Evolutionary conservation across 2,329 filamentous ascomycete genomes (phyloP), one percentile per base, ranked within the genome.

Genomic region (Fusarium praegraminearum): DNA sequence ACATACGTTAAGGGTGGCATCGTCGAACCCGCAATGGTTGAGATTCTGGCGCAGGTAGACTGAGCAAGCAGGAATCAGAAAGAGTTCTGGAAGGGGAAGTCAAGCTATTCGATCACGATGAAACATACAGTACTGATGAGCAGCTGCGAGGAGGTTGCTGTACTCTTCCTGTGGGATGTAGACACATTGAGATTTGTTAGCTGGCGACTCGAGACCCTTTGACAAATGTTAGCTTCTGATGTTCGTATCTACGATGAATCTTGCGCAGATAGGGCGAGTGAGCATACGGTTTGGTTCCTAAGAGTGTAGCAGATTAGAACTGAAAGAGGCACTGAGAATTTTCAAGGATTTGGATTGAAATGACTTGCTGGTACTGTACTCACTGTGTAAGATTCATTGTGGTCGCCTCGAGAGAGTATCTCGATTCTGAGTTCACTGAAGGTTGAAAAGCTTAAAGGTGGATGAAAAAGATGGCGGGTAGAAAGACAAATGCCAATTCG

Each of bases 161-260:
- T 93, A 88, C 74, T 93, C 89, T 51, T 79, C 77, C 73, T 84
- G 88, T 38, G 86, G 80, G 57, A 93, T 85, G 59, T 83, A 85
- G 47, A 91, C 81, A 18, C 79, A 72, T 56, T 80, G 54, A 11
- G 61, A 38, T 28, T 35, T 52, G 20, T 38, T 56, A 5, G 30
- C 20, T 7, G 53, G 30, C 26, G 55, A 30, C 28, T 55, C 51
- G 13, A 57, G 32, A 18, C 44, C 45, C 64, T 71, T 50, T 26
- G n/a, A 41, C 11, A 22, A 45, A 45, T 38, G 36, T 71, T 22
- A 70, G 59, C 32, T 20, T 36, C 18, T 24, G 10, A 10, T 33
- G 33, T n/a, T 20, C 9, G 22, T 20, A 7, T 35, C 7, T 30
- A 13, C 24, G n/a, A 33, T 35, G 22, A 32, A 33, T 20, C 22